Percentiles rank a stretch among this genome's conserved stretches.
phyloP scores from a whole-genome alignment of 768 basidiomycete genomes.

The Suillus occidentalis region DNA sequence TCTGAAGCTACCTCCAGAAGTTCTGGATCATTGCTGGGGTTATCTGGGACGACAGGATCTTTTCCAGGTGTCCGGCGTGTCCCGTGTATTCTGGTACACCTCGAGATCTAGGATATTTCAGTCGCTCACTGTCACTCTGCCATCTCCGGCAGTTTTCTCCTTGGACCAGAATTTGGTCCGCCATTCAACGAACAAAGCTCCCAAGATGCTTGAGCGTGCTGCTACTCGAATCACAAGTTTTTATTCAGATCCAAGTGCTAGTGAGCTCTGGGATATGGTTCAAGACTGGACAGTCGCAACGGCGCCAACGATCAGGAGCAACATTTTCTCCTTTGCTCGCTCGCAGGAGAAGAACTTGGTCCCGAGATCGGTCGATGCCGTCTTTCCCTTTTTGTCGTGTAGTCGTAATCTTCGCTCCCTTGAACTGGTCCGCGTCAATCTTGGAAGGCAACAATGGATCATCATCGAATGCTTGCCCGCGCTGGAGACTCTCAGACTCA shows the following conservation, averaged over 20 bases:
- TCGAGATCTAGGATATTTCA: slow-evolving; percentile 2
- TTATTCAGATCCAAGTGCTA: slow-evolving; percentile 1
- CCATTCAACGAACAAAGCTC: background rate
- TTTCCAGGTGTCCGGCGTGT: background rate
- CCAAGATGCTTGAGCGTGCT: background rate
- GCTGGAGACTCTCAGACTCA: background rate
- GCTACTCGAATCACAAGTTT: background rate
- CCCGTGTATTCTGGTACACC: background rate
- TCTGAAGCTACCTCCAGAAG: background rate
- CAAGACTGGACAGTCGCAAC: background rate
- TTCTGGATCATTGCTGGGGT: background rate
- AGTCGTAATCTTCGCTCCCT: slow-evolving; percentile 1
- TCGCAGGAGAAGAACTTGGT: background rate
- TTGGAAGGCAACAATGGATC: background rate
- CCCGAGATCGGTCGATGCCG: background rate
- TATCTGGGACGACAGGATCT: background rate
- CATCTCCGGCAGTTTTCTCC: background rate
- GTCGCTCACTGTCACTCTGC: background rate
- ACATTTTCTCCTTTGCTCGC: background rate
- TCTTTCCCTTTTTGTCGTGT: background rate
- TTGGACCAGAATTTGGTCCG: background rate
- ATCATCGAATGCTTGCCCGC: background rate
- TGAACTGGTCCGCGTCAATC: background rate
- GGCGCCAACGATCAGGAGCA: background rate
- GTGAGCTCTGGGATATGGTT: slow-evolving; percentile 1